phyloP scores from a whole-genome alignment of 2,329 filamentous ascomycete species.

The Fonsecaea pugnacius region DNA sequence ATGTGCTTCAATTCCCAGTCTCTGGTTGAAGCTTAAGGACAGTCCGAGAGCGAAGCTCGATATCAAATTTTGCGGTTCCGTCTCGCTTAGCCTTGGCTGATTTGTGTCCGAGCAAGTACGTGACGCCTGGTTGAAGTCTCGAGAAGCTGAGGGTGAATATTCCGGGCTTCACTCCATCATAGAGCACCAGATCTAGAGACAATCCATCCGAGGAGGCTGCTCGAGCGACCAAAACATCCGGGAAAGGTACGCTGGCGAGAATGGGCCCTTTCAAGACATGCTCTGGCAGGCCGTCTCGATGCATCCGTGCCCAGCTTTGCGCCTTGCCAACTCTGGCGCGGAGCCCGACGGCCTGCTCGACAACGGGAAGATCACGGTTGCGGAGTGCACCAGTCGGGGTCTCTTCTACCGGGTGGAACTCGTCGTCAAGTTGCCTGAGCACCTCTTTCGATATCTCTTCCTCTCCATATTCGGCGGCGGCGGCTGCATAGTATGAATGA shows the following conservation, averaged over 20 bases:
- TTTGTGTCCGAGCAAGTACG: too few relatives aligned
- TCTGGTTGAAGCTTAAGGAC: too few relatives aligned
- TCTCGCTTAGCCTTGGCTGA: too few relatives aligned
- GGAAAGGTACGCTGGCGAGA: slow-evolving; percentile 21
- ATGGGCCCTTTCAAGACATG: slow-evolving; percentile 14
- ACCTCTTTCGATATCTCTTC: slow-evolving; percentile 12
- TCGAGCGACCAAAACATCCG: slow-evolving; percentile 25
- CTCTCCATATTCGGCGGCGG: slow-evolving; percentile 27
- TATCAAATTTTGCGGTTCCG: too few relatives aligned
- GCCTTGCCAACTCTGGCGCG: not conserved
- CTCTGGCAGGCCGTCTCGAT: not conserved
- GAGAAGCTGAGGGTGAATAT: slow-evolving; percentile 12
- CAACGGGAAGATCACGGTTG: slow-evolving; percentile 8
- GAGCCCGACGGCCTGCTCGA: not conserved
- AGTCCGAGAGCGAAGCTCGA: too few relatives aligned
- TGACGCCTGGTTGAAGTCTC: not conserved
- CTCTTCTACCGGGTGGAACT: slow-evolving; percentile 12
- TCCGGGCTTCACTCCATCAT: slow-evolving; percentile 13
- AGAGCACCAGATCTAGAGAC: slow-evolving; percentile 19
- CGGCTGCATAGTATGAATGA: slow-evolving; percentile 13
- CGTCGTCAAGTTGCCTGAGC: slow-evolving; percentile 18
- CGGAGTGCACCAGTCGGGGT: slow-evolving; percentile 17
- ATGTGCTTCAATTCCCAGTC: too few relatives aligned
- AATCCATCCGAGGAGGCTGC: slow-evolving; percentile 15
- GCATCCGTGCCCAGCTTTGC: too few relatives aligned